Percentiles rank a stretch among this genome's conserved stretches.
phyloP scores from a whole-genome alignment of 1,284 basidiomycete species.

The Trichosporon asahii region DNA sequence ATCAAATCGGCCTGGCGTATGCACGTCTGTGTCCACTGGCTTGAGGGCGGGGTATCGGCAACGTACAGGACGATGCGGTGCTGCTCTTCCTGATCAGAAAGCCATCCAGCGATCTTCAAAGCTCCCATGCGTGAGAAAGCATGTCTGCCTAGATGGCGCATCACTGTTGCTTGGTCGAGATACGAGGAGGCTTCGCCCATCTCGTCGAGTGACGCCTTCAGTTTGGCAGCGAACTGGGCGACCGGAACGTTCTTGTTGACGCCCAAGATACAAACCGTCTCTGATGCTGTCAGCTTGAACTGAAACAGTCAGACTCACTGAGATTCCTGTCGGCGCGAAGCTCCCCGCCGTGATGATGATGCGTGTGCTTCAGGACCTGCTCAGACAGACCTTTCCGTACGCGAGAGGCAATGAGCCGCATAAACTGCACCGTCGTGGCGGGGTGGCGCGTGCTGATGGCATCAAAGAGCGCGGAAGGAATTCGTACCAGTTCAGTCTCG shows the following conservation, averaged over 20 bases:
- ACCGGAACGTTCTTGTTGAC: conserved; percentile 75
- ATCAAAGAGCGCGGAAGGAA: conserved; percentile 97
- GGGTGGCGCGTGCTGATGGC: conserved; percentile 91
- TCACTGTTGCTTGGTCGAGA: conserved; percentile 86
- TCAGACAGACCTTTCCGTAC: conserved; percentile 76
- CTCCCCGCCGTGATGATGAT: conserved; percentile 41
- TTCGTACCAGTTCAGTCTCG: conserved; percentile 94
- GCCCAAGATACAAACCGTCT: conserved; percentile 52
- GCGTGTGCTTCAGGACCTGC: conserved; percentile 29
- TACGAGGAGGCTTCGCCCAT: conserved; percentile 84
- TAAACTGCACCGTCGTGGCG: conserved; percentile 90
- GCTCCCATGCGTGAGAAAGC: conserved; percentile 93
- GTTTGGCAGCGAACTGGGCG: conserved; percentile 78
- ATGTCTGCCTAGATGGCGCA: conserved; percentile 82
- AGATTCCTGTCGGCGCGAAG: conserved; percentile 82
- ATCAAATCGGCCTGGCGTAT: conserved; percentile 96
- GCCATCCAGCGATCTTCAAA: conserved; percentile 86
- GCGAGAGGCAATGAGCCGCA: conserved; percentile 88
- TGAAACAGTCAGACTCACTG: conserved; percentile 61
- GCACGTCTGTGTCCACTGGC: conserved; percentile 95
- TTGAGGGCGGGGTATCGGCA: conserved; percentile 84
- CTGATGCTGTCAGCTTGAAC: conserved; percentile 12
- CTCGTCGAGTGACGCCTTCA: conserved; percentile 79
- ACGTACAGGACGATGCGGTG: conserved; percentile 89
- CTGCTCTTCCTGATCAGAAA: conserved; percentile 87